Evolutionary conservation across 164 flowering plant genomes (phyloP).

Genomic region (Dillenia suffruticosa): DNA sequence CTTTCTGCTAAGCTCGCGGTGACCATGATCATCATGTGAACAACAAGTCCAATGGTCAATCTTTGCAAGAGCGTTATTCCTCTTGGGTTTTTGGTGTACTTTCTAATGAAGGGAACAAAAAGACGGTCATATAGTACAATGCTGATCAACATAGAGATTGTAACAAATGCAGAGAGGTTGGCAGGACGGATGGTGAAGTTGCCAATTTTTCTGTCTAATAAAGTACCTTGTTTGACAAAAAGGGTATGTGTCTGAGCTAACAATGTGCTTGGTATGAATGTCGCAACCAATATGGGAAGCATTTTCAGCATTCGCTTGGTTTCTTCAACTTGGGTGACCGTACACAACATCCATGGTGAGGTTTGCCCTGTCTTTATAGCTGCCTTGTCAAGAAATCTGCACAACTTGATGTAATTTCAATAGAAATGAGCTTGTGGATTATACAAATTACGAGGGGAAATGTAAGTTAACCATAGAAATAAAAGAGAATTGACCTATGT

Average conservation of each 20-base stretch:
- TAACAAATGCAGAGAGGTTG: conserved; percentile 41
- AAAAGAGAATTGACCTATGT: conserved; percentile 34
- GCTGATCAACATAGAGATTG: conserved; percentile 46
- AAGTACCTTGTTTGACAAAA: conserved; percentile 58
- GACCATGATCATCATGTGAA: conserved; percentile 46
- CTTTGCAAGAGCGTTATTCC: conserved; percentile 68
- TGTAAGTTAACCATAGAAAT: background rate
- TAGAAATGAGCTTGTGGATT: background rate
- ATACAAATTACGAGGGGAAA: background rate
- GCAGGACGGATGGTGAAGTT: conserved; percentile 63
- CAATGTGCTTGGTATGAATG: conserved; percentile 42
- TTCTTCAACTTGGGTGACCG: conserved; percentile 64
- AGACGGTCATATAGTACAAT: conserved; percentile 48
- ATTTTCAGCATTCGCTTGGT: conserved; percentile 63
- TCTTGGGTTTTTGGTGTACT: conserved; percentile 53
- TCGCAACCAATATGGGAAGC: conserved; percentile 36
- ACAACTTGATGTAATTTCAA: background rate
- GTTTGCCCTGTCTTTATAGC: conserved; percentile 30
- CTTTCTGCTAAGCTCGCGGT: conserved; percentile 41
- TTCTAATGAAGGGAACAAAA: conserved; percentile 33
- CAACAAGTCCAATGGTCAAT: conserved; percentile 50
- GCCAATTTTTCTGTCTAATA: conserved; percentile 43
- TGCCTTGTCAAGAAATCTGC: conserved; percentile 62
- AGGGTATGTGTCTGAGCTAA: conserved; percentile 40
- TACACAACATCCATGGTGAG: conserved; percentile 45